Evolutionary conservation across 176 grass and related monocot species (phyloP).

Genomic region (Carex cristatella): DNA sequence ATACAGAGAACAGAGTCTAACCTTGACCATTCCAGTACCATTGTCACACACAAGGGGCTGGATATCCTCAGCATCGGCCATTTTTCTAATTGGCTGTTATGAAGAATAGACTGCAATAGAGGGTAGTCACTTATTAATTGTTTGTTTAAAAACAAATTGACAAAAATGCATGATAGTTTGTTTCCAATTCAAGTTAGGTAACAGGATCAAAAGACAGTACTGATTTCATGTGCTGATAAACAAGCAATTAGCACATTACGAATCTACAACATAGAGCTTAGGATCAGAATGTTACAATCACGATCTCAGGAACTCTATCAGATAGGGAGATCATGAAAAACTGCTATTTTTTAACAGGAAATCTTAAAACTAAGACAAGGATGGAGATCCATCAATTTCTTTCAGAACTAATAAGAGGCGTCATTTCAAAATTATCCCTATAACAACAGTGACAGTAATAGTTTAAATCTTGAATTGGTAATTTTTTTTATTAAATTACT

Average conservation of each 20-base stretch:
- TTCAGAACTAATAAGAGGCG: background rate
- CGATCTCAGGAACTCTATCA: background rate
- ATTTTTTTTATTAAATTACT: background rate
- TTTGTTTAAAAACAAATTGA: background rate
- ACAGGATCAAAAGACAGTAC: background rate
- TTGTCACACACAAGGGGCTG: conserved; percentile 27
- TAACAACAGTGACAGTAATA: background rate
- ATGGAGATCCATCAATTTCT: background rate
- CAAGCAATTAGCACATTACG: background rate
- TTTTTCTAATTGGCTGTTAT: background rate
- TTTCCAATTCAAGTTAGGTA: background rate
- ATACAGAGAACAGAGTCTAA: background rate
- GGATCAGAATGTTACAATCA: background rate
- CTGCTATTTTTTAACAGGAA: background rate
- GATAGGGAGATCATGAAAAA: background rate
- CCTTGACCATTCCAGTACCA: conserved; percentile 31
- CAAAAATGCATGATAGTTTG: background rate
- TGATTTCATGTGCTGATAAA: background rate
- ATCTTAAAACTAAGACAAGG: background rate
- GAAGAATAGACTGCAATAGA: background rate
- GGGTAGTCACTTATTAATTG: background rate
- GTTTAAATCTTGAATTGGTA: background rate
- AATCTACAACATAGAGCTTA: background rate
- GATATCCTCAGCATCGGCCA: conserved; percentile 29
- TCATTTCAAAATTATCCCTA: background rate